phyloP scores from a whole-genome alignment of 768 basidiomycete genomes.

The Leccinum variicolor region DNA sequence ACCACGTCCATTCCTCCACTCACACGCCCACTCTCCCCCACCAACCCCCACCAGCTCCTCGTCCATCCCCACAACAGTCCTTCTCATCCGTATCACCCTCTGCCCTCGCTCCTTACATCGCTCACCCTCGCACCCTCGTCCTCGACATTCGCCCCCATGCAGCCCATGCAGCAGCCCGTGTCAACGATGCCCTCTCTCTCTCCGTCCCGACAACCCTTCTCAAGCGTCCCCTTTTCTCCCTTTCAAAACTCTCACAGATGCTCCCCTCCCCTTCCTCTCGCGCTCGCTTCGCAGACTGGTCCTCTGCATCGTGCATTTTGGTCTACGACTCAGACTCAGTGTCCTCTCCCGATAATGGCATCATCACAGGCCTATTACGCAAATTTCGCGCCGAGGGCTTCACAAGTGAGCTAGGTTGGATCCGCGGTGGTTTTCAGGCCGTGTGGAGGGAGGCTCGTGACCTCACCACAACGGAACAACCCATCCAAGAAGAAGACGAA shows the following conservation, averaged over 20 bases:
- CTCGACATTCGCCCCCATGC: constrained; percentile 89
- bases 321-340: constrained; percentile 83
- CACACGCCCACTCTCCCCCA: constrained; percentile 6
- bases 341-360: constrained; percentile 57
- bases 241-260: constrained; percentile 75
- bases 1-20: constrained; percentile 18
- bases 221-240: constrained; percentile 83
- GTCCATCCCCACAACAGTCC: constrained; percentile 2
- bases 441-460: constrained; percentile 53
- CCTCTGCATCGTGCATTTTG: constrained; percentile 57
- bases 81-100: constrained; percentile 28
- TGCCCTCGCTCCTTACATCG: constrained; percentile 30
- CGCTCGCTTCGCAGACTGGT: constrained; percentile 58
- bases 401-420: constrained; percentile 65
- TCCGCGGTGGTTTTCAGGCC: constrained; percentile 80
- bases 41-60: neutral
- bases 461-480: constrained; percentile 50
- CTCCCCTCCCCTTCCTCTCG: constrained; percentile 62
- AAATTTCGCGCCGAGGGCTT: constrained; percentile 68
- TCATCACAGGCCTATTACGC: constrained; percentile 68
- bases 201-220: constrained; percentile 93
- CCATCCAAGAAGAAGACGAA: constrained; percentile 49
- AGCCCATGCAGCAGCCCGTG: constrained; percentile 60
- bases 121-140: constrained; percentile 50
- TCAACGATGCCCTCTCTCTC: constrained; percentile 73